Evolutionary conservation across 257 asterid species (phyloP).

Genomic region (Thymus mandschuricus): DNA sequence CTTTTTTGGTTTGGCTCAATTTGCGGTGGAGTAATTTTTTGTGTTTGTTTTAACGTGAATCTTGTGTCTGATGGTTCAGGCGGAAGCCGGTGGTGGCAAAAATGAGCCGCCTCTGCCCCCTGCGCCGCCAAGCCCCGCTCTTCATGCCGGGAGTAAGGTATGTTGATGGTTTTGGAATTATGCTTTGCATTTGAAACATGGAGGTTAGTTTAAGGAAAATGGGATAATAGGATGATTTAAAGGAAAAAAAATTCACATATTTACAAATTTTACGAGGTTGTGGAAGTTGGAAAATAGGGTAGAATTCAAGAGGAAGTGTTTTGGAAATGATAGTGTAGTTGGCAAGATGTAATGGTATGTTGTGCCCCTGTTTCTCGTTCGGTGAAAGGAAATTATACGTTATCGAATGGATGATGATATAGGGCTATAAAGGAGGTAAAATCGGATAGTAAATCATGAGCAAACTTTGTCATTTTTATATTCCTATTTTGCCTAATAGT

Average conservation of each 20-base stretch:
- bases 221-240: background rate
- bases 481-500: conserved; percentile 9
- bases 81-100: conserved; percentile 63
- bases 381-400: background rate
- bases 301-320: too few relatives aligned
- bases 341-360: too few relatives aligned
- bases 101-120: conserved; percentile 58
- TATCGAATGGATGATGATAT: background rate
- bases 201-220: background rate
- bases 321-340: background rate
- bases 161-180: too few relatives aligned
- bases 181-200: conserved; percentile 7
- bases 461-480: background rate
- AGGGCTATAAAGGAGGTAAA: background rate
- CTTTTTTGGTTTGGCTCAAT: background rate
- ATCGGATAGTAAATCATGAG: background rate
- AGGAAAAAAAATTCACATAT: too few relatives aligned
- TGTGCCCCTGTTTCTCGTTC: background rate
- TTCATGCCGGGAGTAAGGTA: conserved; percentile 83
- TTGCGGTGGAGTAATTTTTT: background rate
- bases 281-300: background rate
- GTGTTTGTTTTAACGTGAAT: conserved; percentile 7
- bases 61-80: conserved; percentile 45
- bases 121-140: conserved; percentile 42
- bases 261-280: too few relatives aligned